Base-by-base conservation (phyloP, 2,329 filamentous ascomycete species). In the Xylariales sp. region DNA sequence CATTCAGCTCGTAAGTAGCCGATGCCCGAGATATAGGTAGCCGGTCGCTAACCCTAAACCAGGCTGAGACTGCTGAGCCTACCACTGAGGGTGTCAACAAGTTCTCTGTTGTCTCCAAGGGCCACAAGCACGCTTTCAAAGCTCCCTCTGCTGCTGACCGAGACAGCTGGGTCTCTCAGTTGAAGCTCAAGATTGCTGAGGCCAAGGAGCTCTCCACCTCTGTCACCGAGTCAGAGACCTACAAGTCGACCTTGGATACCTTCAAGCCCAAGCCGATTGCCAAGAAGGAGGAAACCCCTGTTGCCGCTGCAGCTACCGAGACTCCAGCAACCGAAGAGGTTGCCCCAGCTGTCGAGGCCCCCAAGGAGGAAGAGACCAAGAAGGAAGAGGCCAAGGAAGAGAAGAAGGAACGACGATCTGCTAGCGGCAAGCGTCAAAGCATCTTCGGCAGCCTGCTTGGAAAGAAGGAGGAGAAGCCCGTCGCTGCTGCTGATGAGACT, bases 91-190 rank as follows among this genome's bases (percentile, higher is more conserved):
- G 88, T 46, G 61, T 77, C 51, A 77, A 79, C 69, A 90, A 93
- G 69, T 95, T 98, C 74, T 73, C 81, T 60, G 86, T 97, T 74
- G 87, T 84, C 62, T 70, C 86, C 61, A 82, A 85, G 68, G 86
- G 85, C 54, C 84, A 94, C 70, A 95, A 95, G 81, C 89, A 96
- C 78, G 78, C 78, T 46, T 95, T 98, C 77, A 91, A 96, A 79
- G 88, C 91, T 44, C 59, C 72, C 56, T 83, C 61, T 57, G 57
- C 78, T 36, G 71, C 80, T 45, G 89, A 96, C 71, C 89, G 91
- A 61, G 88, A 95, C 66, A 88, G 86, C 76, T 97, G 93, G 93
- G 80, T 95, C 57, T 70, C 81, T 48, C 85, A 90, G 59, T 65
- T 95, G 54, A 89, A 93, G 78, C 70, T 78, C 58, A 88, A 90